Percentiles rank a stretch among this genome's conserved stretches.
These are phyloP conservation scores for Terana coerulea DNA, from an alignment of 768 basidiomycete species.

Conservation along the genomic window DNA sequence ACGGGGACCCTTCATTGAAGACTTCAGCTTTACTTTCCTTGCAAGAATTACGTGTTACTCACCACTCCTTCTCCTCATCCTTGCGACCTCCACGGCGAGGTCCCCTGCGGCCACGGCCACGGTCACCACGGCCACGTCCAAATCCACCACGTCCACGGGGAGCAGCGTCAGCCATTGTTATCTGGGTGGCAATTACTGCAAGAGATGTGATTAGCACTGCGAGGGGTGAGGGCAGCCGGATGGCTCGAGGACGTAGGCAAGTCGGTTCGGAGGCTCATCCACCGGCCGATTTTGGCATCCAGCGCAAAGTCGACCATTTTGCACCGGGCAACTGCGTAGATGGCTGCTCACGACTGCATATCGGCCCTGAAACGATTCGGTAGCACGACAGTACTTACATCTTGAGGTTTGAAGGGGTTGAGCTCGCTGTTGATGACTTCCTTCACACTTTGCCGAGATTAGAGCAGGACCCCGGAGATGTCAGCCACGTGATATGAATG, in stretches of 20 bases:
- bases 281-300: constrained; percentile 41
- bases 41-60: constrained; percentile 23
- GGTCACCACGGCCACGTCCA: constrained; percentile 73
- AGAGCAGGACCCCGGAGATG: constrained; percentile 5
- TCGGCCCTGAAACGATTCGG: not conserved
- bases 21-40: constrained; percentile 10
- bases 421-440: constrained; percentile 22
- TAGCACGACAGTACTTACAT: constrained; percentile 33
- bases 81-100: constrained; percentile 96
- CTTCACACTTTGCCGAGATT: not conserved
- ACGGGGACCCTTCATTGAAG: constrained; percentile 77
- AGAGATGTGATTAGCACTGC: not conserved
- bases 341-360: not conserved
- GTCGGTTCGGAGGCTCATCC: constrained; percentile 39
- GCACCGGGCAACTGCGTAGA: constrained; percentile 8
- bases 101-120: constrained; percentile 63
- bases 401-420: constrained; percentile 29
- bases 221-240: not conserved
- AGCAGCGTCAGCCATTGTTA: constrained; percentile 73
- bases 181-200: constrained; percentile 18
- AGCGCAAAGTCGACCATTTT: constrained; percentile 26
- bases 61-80: constrained; percentile 99
- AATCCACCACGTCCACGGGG: constrained; percentile 82
- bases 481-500: not conserved
- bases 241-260: not conserved